Conservation (phyloP, 2,329 filamentous ascomycete genomes). For the Claviceps arundinis region DNA sequence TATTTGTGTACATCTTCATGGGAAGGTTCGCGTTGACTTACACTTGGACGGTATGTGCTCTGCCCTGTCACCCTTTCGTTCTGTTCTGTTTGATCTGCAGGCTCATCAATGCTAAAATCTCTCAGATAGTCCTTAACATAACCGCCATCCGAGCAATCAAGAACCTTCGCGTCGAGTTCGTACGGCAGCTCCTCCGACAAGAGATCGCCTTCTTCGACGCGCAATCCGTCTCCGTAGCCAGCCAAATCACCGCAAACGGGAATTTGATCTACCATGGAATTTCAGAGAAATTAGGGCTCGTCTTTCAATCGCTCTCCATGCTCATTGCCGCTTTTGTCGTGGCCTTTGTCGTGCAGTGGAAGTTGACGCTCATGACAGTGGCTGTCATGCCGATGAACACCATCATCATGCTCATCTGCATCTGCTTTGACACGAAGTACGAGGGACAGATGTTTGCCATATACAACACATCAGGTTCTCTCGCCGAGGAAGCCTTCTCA, state of each 20-base stretch:
- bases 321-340: slow-evolving; percentile 27
- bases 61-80: background rate
- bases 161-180: slow-evolving; percentile 23
- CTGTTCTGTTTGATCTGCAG: background rate
- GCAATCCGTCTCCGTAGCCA: slow-evolving; percentile 28
- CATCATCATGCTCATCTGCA: slow-evolving; percentile 23
- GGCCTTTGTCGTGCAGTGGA: slow-evolving; percentile 28
- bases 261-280: slow-evolving; percentile 32
- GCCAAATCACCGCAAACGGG: slow-evolving; percentile 34
- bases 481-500: slow-evolving; percentile 36
- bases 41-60: slow-evolving; percentile 20
- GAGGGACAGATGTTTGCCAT: slow-evolving; percentile 31
- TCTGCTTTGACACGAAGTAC: slow-evolving; percentile 25
- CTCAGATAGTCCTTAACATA: slow-evolving; percentile 22
- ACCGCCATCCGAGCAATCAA: slow-evolving; percentile 25
- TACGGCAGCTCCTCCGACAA: slow-evolving; percentile 29
- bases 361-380: slow-evolving; percentile 28
- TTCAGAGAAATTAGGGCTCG: slow-evolving; percentile 30
- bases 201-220: slow-evolving; percentile 43
- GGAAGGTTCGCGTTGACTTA: slow-evolving; percentile 29
- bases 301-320: slow-evolving; percentile 26
- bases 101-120: background rate
- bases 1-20: slow-evolving; percentile 44
- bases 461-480: slow-evolving; percentile 26
- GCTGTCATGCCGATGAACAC: slow-evolving; percentile 31